phyloP scores from a whole-genome alignment of 73 alveolate genomes.

The Paramecium sexaurelia region DNA sequence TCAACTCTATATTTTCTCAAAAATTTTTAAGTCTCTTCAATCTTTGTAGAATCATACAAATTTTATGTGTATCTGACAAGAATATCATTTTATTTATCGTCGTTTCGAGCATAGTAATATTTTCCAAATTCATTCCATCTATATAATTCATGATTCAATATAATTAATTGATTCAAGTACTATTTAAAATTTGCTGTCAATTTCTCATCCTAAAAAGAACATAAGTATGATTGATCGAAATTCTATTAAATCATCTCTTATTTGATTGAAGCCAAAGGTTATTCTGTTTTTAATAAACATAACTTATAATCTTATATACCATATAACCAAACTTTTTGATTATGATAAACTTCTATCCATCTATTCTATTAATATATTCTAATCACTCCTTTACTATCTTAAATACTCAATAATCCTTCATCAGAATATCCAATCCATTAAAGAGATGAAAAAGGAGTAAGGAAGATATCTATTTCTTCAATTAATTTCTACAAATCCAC shows the following conservation, averaged over 20 bases:
- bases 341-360: conserved; percentile 23
- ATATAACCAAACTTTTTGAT: not conserved
- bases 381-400: conserved; percentile 51
- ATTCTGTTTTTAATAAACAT: not conserved
- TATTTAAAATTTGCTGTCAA: not conserved
- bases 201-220: not conserved
- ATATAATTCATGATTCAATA: not conserved
- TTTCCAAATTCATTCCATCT: not conserved
- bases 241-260: not conserved
- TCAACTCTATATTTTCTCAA: not conserved
- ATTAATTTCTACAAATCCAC: not conserved
- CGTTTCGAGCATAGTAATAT: not conserved
- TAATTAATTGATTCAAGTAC: not conserved
- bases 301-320: conserved; percentile 27
- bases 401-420: conserved; percentile 49
- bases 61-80: not conserved
- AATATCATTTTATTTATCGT: not conserved
- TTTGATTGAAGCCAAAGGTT: not conserved
- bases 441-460: conserved; percentile 37
- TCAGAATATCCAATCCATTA: conserved; percentile 67
- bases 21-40: not conserved
- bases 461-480: conserved; percentile 48
- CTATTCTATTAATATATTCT: not conserved
- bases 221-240: not conserved
- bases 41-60: not conserved